These are phyloP conservation scores for Apiospora koreana DNA, from an alignment of 2,329 filamentous ascomycete species.

Conservation along the genomic window DNA sequence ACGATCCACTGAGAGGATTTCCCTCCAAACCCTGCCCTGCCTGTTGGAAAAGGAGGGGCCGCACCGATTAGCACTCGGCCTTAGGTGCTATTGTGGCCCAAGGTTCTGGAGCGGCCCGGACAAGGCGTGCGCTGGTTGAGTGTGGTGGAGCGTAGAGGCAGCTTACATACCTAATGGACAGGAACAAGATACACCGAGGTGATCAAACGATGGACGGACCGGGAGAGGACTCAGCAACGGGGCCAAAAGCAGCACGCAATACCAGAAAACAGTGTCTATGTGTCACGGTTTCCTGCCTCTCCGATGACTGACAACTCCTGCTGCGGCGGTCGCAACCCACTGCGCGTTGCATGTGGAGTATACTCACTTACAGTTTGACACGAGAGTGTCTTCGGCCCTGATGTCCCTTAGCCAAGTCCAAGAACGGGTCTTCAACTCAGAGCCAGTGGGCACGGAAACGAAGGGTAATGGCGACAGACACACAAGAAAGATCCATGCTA, in stretches of 20 bases:
- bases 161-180: neutral
- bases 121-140: neutral
- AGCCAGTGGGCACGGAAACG: neutral
- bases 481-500: neutral
- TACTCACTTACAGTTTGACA: neutral
- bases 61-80: neutral
- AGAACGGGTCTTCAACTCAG: neutral
- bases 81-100: neutral
- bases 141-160: neutral
- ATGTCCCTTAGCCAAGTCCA: neutral
- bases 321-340: neutral
- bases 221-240: neutral
- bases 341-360: neutral
- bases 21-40: neutral
- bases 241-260: neutral
- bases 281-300: neutral
- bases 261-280: neutral
- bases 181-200: neutral
- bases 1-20: neutral
- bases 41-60: neutral
- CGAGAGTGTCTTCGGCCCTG: neutral
- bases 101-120: constrained; percentile 4
- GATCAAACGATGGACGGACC: neutral
- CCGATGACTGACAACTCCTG: neutral
- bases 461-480: neutral